Conservation (phyloP, 2,329 filamentous ascomycete species). For the Trichoderma atroviride region DNA sequence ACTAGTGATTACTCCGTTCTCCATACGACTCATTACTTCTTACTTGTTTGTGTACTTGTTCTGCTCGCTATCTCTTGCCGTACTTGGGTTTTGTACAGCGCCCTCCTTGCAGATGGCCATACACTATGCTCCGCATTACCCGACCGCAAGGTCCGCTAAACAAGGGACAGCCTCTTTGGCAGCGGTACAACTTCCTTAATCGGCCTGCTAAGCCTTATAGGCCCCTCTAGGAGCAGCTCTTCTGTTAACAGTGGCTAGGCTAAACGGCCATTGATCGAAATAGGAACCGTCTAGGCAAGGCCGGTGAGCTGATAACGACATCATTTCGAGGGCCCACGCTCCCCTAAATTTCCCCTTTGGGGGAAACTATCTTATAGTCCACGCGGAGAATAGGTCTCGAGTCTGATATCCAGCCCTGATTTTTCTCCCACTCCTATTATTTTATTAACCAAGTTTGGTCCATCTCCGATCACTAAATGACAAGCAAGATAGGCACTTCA, state of each 20-base stretch:
- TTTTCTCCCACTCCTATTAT: neutral
- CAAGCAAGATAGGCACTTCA: neutral
- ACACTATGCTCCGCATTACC: conserved; percentile 18
- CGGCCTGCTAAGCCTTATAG: conserved; percentile 20
- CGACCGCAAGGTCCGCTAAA: conserved; percentile 13
- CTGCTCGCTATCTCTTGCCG: neutral
- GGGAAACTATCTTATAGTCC: neutral
- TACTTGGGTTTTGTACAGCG: neutral
- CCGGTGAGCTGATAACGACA: neutral
- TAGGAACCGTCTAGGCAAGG: neutral
- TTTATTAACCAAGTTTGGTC: neutral
- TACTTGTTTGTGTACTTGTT: neutral
- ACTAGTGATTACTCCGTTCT: conserved; percentile 13
- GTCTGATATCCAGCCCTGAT: neutral
- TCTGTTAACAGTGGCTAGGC: neutral
- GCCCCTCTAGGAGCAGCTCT: neutral
- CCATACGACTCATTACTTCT: neutral
- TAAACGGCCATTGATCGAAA: conserved; percentile 4
- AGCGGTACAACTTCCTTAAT: neutral
- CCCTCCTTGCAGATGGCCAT: neutral
- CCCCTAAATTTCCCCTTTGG: neutral
- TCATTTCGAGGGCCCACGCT: neutral
- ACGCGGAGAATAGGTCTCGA: neutral
- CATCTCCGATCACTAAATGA: neutral
- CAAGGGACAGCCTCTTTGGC: conserved; percentile 5